Base-by-base conservation (phyloP, 2,329 filamentous ascomycete genomes). In the Cladophialophora yegresii region DNA sequence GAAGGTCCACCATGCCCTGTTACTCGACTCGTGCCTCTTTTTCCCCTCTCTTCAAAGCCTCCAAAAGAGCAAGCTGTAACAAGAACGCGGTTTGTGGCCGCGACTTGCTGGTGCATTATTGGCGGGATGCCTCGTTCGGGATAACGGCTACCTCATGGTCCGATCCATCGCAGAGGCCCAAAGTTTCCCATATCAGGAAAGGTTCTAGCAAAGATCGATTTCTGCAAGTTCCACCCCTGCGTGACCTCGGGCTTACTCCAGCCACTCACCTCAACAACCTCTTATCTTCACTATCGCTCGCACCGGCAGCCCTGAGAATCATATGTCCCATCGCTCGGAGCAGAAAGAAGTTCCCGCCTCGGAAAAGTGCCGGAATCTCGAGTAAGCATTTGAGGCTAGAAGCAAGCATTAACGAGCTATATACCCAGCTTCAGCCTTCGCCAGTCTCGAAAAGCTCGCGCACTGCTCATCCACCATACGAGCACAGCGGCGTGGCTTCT, bases 261-360 rank as follows among this genome's bases (percentile, higher is more conserved):
- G 16, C 45, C 47, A 51, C 45, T 59, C 45, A 40, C 20, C 30
- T 59, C 45, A 30, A 36, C n/a, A 22, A 8, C 20, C 43, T 59
- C 57, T 59, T 59, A 59, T 59, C 57, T 59, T 59, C 32, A 30
- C 57, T 59, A 59, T 59, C 57, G 51, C 12, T 53, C 45, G 22
- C 45, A 12, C 28, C 32, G 57, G 51, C 57, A 59, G 57, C 57
- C 22, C 51, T 22, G 40, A 32, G 13, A 32, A 33, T 54, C 23
- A 36, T 36, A 36, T 22, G 22, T 6, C 47, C 56, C 28, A n/a
- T 40, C 20, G 12, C 47, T 59, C 20, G 13, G 51, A 40, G 32
- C 12, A 59, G 57, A 50, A 51, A 51, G 32, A 36, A 50, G 57
- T 59, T 59, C 47, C 57, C 40, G 57, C 45, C 22, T 28, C 56